These are phyloP conservation scores for Dactylellina sp. DNA, from an alignment of 2,329 filamentous ascomycete genomes.

Conservation along the genomic window DNA sequence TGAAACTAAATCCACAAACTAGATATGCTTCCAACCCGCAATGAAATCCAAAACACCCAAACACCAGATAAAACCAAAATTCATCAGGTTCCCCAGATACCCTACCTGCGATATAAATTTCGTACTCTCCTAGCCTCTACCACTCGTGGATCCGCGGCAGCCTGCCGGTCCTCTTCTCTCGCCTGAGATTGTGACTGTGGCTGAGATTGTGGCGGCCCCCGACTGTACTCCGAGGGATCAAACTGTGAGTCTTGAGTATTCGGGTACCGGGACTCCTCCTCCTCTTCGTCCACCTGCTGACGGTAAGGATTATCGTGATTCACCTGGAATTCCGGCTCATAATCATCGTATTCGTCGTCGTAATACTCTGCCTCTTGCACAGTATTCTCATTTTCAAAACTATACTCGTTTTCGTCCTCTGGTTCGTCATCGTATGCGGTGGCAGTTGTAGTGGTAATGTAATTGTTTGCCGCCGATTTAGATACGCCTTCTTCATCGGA, in stretches of 20 bases:
- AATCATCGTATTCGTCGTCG: constrained; percentile 1
- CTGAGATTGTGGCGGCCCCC: neutral
- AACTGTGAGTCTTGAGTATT: constrained; percentile 10
- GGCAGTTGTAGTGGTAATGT: neutral
- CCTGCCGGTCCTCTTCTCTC: too few relatives aligned
- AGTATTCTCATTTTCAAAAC: neutral
- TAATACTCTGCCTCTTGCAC: constrained; percentile 12
- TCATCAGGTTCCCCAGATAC: too few relatives aligned
- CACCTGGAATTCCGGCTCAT: constrained; percentile 10
- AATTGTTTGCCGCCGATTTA: neutral
- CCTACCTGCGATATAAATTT: constrained; percentile 26
- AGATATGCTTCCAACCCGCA: too few relatives aligned
- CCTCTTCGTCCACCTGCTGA: constrained; percentile 8
- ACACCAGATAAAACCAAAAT: too few relatives aligned
- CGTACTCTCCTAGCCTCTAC: constrained; percentile 14
- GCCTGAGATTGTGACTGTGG: neutral
- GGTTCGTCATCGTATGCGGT: neutral
- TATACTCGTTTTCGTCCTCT: constrained; percentile 12
- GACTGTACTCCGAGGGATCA: constrained; percentile 3
- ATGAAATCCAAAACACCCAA: neutral
- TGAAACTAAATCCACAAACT: too few relatives aligned
- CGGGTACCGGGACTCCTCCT: constrained; percentile 3
- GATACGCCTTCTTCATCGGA: too few relatives aligned
- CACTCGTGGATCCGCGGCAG: constrained; percentile 1
- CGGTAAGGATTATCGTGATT: constrained; percentile 18